Conservation (phyloP, 2,329 filamentous ascomycete species). For the Cercospora sp. region DNA sequence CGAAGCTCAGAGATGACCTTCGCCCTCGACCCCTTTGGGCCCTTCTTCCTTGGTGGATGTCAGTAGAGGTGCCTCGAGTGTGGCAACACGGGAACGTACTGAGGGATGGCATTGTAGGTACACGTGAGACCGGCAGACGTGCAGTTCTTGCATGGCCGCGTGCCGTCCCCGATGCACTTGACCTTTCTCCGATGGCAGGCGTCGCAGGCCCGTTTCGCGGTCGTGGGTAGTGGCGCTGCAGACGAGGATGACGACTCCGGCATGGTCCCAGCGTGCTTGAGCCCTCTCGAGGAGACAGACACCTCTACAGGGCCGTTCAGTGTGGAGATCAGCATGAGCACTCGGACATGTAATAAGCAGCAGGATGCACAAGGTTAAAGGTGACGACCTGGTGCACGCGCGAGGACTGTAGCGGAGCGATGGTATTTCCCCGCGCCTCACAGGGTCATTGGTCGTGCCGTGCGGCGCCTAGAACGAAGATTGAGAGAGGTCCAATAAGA, state of each 20-base stretch:
- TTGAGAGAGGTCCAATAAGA: conserved; percentile 12
- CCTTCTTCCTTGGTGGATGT: conserved; percentile 49
- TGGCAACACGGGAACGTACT: conserved; percentile 32
- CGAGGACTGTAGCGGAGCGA: conserved; percentile 9
- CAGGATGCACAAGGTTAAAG: conserved; percentile 6
- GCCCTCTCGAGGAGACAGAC: conserved; percentile 22
- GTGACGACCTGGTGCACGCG: conserved; percentile 11
- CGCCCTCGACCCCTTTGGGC: conserved; percentile 62
- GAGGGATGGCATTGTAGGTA: conserved; percentile 64
- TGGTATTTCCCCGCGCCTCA: conserved; percentile 18
- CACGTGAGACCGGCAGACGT: conserved; percentile 59
- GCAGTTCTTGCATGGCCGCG: conserved; percentile 61
- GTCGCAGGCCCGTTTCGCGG: conserved; percentile 38
- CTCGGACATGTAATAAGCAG: conserved; percentile 13
- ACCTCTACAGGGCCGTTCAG: conserved; percentile 28
- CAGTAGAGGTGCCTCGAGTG: neutral
- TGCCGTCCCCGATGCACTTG: conserved; percentile 53
- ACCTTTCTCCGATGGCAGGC: conserved; percentile 52
- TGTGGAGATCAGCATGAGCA: conserved; percentile 28
- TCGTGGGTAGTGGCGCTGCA: conserved; percentile 20
- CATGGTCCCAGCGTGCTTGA: conserved; percentile 21
- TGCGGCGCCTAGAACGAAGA: conserved; percentile 16
- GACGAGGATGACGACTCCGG: conserved; percentile 23
- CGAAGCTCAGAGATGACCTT: conserved; percentile 64
- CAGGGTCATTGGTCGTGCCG: conserved; percentile 9